Percentiles rank a stretch among this genome's conserved stretches.
Conservation (phyloP, 2,329 filamentous ascomycete genomes). For the Lasiodiplodia sp. region DNA sequence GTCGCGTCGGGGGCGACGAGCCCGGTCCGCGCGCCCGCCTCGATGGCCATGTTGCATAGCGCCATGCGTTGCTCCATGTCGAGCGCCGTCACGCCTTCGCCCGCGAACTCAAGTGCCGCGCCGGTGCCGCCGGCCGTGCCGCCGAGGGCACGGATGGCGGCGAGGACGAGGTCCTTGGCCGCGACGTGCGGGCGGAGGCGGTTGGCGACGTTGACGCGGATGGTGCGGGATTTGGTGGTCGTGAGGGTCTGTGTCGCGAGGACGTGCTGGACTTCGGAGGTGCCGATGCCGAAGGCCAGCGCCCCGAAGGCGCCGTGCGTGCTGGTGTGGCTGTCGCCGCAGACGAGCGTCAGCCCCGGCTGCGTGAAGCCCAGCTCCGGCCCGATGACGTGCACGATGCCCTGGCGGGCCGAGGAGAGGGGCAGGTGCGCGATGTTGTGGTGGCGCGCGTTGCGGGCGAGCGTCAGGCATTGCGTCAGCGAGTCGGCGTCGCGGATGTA, state of each 20-base stretch:
- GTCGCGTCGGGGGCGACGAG: constrained; percentile 96
- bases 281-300: constrained; percentile 96
- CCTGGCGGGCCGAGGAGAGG: constrained; percentile 93
- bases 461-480: constrained; percentile 88
- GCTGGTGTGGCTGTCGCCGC: constrained; percentile 96
- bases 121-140: constrained; percentile 89
- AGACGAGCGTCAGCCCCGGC: constrained; percentile 94
- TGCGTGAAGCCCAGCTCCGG: constrained; percentile 99
- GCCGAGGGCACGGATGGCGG: constrained; percentile 92
- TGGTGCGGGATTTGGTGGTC: constrained; percentile 96
- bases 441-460: constrained; percentile 96
- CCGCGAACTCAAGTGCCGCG: constrained; percentile 96
- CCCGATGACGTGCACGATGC: constrained; percentile 97
- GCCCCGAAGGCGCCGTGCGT: constrained; percentile 97
- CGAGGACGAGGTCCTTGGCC: constrained; percentile 93
- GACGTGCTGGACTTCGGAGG: constrained; percentile 97
- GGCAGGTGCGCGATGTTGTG: constrained; percentile 98
- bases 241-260: constrained; percentile 95
- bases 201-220: constrained; percentile 95
- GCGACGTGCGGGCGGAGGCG: constrained; percentile 88
- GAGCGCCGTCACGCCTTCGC: constrained; percentile 84
- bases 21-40: constrained; percentile 91
- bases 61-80: constrained; percentile 99
- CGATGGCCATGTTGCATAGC: constrained; percentile 99
- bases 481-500: constrained; percentile 97